phyloP scores from a whole-genome alignment of 345 rosid genomes.

The Citrus hindsii region DNA sequence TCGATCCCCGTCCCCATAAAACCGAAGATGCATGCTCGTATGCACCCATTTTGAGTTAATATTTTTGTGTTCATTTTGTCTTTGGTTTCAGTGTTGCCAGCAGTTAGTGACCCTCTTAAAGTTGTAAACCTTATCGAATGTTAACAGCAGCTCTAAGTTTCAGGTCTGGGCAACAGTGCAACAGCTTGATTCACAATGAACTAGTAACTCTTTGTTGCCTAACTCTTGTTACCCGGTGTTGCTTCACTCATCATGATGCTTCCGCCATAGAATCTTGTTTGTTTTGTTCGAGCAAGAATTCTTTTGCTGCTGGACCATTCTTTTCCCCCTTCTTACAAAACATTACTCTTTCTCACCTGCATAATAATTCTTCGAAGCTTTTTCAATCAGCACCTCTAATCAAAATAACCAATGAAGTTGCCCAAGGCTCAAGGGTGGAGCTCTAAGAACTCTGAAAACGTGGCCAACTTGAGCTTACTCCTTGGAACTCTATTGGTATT shows the following conservation, averaged over 20 bases:
- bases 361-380: too few relatives aligned
- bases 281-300: too few relatives aligned
- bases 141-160: neutral
- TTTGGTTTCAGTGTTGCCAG: neutral
- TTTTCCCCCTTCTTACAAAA: too few relatives aligned
- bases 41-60: neutral
- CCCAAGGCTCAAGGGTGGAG: neutral
- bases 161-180: neutral
- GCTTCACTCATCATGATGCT: too few relatives aligned
- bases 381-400: neutral
- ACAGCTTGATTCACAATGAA: neutral
- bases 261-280: too few relatives aligned
- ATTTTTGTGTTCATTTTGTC: neutral
- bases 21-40: neutral
- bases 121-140: neutral
- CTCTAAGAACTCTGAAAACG: neutral
- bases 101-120: neutral
- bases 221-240: too few relatives aligned
- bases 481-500: neutral
- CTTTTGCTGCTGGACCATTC: too few relatives aligned
- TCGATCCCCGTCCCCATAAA: neutral
- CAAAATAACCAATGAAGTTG: neutral
- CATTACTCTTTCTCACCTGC: too few relatives aligned
- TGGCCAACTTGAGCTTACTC: neutral
- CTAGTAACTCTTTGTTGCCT: too few relatives aligned